Percentiles rank a stretch among this genome's conserved stretches.
Conservation (phyloP, 257 asterid species). For the Thymus mandschuricus region DNA sequence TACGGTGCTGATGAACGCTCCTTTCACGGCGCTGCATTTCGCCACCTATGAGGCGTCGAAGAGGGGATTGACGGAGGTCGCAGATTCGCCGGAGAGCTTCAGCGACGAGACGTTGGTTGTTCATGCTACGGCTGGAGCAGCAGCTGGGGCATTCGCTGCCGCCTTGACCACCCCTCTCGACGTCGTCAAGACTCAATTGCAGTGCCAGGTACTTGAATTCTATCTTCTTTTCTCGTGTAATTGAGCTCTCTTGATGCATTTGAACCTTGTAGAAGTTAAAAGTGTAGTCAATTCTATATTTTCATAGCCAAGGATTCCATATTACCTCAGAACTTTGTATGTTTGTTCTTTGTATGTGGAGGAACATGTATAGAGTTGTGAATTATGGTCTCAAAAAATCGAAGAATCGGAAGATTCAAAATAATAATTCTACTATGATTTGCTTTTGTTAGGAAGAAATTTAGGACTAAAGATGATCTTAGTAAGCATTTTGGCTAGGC, state of each 20-base stretch:
- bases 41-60: conserved; percentile 88
- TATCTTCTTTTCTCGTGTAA: conserved; percentile 1
- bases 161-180: conserved; percentile 89
- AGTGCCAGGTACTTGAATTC: conserved; percentile 76
- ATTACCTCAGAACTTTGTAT: not conserved
- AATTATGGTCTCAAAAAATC: not conserved
- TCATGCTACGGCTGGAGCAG: conserved; percentile 98
- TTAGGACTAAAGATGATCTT: not conserved
- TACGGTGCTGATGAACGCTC: conserved; percentile 95
- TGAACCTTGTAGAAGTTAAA: conserved; percentile 4
- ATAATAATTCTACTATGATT: no score
- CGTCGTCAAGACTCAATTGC: conserved; percentile 95
- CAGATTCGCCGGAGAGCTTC: conserved; percentile 62
- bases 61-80: conserved; percentile 68
- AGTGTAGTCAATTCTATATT: not conserved
- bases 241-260: not conserved
- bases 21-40: conserved; percentile 93
- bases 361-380: not conserved
- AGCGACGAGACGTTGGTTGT: conserved; percentile 73
- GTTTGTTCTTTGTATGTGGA: not conserved
- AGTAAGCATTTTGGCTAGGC: not conserved
- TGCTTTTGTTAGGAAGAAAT: no score
- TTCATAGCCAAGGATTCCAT: not conserved
- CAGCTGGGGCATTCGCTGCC: conserved; percentile 92
- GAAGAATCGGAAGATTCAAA: no score